phyloP scores from a whole-genome alignment of 2,329 filamentous ascomycete genomes.

The Sarocladium oryzae region DNA sequence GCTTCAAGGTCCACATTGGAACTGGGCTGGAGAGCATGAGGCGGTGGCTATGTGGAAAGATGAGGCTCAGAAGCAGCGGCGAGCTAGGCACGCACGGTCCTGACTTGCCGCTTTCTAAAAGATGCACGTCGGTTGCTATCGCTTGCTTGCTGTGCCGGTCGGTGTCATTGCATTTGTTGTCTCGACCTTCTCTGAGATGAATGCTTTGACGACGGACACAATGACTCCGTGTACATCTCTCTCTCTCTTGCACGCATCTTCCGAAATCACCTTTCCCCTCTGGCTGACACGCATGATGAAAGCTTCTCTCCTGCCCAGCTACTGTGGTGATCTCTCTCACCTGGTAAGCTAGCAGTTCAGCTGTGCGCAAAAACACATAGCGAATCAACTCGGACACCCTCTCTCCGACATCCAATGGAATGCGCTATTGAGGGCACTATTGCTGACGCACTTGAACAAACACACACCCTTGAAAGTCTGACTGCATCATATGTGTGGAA shows the following conservation, averaged over 20 bases:
- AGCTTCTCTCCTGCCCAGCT: not conserved
- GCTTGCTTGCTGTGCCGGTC: not conserved
- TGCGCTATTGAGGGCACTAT: not conserved
- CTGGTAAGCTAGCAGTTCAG: not conserved
- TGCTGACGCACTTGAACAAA: not conserved
- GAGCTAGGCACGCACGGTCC: constrained; percentile 10
- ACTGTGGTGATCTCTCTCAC: not conserved
- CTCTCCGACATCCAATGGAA: not conserved
- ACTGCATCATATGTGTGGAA: not conserved
- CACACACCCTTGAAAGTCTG: not conserved
- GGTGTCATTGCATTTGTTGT: not conserved
- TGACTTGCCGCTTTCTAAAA: not conserved
- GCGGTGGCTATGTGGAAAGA: too few species aligned
- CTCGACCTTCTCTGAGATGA: not conserved
- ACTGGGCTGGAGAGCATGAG: too few species aligned
- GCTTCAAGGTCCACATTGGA: too few species aligned
- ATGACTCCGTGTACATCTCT: not conserved
- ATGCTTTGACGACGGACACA: not conserved
- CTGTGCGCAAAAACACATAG: not conserved
- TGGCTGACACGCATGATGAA: too few species aligned
- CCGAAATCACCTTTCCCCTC: not conserved
- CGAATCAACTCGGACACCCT: not conserved
- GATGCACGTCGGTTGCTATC: not conserved
- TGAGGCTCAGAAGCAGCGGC: constrained; percentile 9
- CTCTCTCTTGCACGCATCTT: not conserved